phyloP scores from a whole-genome alignment of 2,329 filamentous ascomycete genomes.

The Knoxdaviesia proteae region DNA sequence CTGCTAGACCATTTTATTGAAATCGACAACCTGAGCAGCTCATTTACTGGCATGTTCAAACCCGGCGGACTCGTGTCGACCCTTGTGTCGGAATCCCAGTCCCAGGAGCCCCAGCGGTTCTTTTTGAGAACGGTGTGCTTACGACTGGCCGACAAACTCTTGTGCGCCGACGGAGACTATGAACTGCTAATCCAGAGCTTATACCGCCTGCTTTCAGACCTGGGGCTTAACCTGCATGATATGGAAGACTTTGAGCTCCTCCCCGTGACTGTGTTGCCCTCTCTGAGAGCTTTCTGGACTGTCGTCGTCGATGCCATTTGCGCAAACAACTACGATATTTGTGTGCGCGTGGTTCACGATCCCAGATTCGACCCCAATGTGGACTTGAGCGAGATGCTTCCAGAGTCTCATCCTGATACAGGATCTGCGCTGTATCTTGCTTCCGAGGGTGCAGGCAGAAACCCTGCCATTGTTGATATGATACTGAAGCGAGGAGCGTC shows the following conservation, averaged over 20 bases:
- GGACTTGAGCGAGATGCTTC: background rate
- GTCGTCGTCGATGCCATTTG: background rate
- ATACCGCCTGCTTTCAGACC: background rate
- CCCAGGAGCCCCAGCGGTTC: background rate
- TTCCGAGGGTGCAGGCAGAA: background rate
- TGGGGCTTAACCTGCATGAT: background rate
- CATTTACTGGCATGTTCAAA: background rate
- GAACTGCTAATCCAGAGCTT: background rate
- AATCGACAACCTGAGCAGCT: background rate
- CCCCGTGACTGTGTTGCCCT: background rate
- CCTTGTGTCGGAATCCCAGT: no score
- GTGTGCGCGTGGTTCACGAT: background rate
- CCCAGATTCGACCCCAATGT: constrained; percentile 1
- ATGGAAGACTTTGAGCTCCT: background rate
- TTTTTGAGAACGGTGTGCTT: background rate
- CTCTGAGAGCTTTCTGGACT: background rate
- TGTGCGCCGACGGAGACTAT: background rate
- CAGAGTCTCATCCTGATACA: background rate
- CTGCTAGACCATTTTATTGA: background rate
- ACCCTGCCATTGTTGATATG: background rate
- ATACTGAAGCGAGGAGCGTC: background rate
- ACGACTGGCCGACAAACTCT: background rate
- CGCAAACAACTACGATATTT: background rate
- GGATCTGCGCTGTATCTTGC: constrained; percentile 1
- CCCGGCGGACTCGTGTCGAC: background rate